phyloP scores from a whole-genome alignment of 805 yeast genomes.

The Kluyveromyces starmeri region DNA sequence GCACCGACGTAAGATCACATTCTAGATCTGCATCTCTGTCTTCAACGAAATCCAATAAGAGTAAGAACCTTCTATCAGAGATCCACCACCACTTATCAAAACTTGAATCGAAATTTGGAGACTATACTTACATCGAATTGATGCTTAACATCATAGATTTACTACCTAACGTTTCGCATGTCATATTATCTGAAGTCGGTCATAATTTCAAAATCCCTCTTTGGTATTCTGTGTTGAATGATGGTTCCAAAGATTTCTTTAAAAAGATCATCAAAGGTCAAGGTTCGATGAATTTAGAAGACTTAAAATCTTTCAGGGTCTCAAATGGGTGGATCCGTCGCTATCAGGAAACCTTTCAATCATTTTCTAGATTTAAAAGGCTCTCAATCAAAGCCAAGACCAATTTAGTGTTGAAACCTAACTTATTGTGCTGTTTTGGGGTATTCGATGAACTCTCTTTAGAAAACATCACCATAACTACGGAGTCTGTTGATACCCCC shows the following conservation, averaged over 20 bases:
- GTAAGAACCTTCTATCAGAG: not conserved
- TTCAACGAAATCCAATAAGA: not conserved
- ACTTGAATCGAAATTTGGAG: constrained; percentile 16
- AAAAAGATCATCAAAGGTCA: constrained; percentile 27
- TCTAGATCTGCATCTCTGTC: constrained; percentile 1
- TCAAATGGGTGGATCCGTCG: constrained; percentile 20
- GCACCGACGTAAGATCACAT: not conserved
- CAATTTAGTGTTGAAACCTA: constrained; percentile 28
- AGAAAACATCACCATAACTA: constrained; percentile 42
- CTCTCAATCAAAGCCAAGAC: constrained; percentile 19
- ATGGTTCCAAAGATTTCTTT: constrained; percentile 27
- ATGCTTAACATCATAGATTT: constrained; percentile 37
- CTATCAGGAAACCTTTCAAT: constrained; percentile 22
- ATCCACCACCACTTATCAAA: constrained; percentile 10
- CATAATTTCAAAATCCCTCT: constrained; percentile 48
- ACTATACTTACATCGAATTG: constrained; percentile 29
- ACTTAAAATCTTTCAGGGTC: constrained; percentile 24
- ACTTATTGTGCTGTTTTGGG: constrained; percentile 39
- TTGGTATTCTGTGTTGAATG: constrained; percentile 29
- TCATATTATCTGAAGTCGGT: constrained; percentile 38
- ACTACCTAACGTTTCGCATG: constrained; percentile 37
- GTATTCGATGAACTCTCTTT: constrained; percentile 36
- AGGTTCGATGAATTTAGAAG: constrained; percentile 25
- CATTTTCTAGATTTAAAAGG: constrained; percentile 23
- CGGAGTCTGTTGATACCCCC: constrained; percentile 30